These are phyloP conservation scores for Rhododendron simsii DNA, from an alignment of 148 eudicot species.

Conservation along the genomic window DNA sequence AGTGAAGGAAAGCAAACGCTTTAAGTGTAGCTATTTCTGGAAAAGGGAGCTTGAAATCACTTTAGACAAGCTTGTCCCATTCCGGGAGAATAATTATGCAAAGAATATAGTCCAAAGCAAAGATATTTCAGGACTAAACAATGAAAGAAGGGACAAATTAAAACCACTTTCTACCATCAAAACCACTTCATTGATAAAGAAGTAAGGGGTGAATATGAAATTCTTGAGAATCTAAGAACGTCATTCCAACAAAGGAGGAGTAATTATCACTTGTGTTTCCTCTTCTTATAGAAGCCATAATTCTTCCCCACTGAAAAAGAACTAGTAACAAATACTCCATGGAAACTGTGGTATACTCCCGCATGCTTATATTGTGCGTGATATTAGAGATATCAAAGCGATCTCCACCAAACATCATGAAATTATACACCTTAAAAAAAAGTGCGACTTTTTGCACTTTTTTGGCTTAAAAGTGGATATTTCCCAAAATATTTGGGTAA, in stretches of 20 bases:
- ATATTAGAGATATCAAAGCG: not conserved
- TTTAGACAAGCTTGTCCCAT: not conserved
- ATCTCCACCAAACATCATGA: not conserved
- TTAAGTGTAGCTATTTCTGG: not conserved
- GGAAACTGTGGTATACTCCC: not conserved
- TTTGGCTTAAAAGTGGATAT: too few relatives aligned
- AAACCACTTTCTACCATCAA: not conserved
- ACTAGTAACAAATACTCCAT: not conserved
- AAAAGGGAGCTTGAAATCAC: not conserved
- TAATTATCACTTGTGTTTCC: not conserved
- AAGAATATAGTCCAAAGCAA: not conserved
- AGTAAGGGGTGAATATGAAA: not conserved
- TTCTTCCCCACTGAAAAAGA: not conserved
- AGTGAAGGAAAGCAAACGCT: not conserved
- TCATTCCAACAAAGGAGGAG: not conserved
- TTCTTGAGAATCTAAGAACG: not conserved
- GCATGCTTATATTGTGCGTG: not conserved
- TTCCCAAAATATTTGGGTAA: too few relatives aligned
- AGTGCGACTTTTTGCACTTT: too few relatives aligned
- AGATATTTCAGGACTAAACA: not conserved
- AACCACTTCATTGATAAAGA: too few relatives aligned
- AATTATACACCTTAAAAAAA: not conserved
- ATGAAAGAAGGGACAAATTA: not conserved
- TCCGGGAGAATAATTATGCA: not conserved
- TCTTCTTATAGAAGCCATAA: not conserved